phyloP scores from a whole-genome alignment of 805 yeast genomes.

The Suhomyces sp. region DNA sequence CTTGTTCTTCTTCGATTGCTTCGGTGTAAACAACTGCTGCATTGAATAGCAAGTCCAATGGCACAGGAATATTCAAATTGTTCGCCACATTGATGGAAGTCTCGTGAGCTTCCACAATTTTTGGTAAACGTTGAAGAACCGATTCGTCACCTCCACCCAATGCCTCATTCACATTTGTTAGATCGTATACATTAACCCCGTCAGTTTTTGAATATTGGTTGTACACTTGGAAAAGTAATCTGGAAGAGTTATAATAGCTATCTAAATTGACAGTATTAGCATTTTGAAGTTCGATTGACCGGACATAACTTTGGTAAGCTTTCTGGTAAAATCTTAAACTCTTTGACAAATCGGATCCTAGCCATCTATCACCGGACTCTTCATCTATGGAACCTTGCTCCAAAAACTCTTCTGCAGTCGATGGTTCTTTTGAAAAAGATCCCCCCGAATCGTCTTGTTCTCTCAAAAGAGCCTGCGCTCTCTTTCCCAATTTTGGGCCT shows the following conservation, averaged over 20 bases:
- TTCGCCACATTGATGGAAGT: constrained; percentile 27
- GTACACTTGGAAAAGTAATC: constrained; percentile 61
- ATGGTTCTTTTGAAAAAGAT: constrained; percentile 20
- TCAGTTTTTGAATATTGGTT: constrained; percentile 49
- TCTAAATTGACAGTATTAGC: constrained; percentile 31
- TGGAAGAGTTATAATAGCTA: constrained; percentile 55
- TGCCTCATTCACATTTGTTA: constrained; percentile 35
- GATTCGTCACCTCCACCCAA: constrained; percentile 24
- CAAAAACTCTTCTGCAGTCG: constrained; percentile 52
- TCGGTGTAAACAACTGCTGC: constrained; percentile 49
- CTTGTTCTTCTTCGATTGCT: constrained; percentile 38
- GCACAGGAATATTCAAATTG: constrained; percentile 13
- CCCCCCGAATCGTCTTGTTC: constrained; percentile 9
- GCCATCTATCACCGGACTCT: constrained; percentile 77
- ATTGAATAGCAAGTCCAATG: constrained; percentile 48
- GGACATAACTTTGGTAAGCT: constrained; percentile 47
- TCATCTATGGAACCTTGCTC: constrained; percentile 60
- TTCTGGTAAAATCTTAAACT: constrained; percentile 63
- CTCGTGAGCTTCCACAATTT: constrained; percentile 41
- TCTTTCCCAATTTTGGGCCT: constrained; percentile 18
- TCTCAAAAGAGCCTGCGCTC: constrained; percentile 11
- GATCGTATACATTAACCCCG: constrained; percentile 34
- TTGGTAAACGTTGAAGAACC: constrained; percentile 39
- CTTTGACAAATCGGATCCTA: constrained; percentile 62
- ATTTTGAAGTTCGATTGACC: constrained; percentile 28